Evolutionary conservation across 2,329 filamentous ascomycete genomes (phyloP).

Genomic region (Massarina eburnea): DNA sequence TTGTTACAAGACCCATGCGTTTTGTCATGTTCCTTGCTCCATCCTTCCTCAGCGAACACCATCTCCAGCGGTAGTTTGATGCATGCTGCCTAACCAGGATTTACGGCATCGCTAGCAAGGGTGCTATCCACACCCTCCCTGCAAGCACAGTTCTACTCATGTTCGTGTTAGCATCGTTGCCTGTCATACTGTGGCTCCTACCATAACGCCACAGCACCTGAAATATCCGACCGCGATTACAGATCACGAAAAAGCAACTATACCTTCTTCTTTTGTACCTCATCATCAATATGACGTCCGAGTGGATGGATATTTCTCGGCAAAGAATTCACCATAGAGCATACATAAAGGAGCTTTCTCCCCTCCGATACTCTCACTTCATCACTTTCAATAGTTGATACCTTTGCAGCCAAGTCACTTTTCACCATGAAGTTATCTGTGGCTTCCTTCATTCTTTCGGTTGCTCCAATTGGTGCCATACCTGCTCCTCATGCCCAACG

Average conservation of each 20-base stretch:
- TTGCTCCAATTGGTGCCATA: constrained; percentile 7
- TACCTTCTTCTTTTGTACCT: background rate
- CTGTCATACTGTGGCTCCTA: no score
- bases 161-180: no score
- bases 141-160: no score
- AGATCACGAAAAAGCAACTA: background rate
- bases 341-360: background rate
- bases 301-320: background rate
- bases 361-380: background rate
- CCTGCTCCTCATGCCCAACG: constrained; percentile 8
- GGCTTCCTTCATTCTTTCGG: constrained; percentile 1
- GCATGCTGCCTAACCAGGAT: no score
- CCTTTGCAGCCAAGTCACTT: background rate
- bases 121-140: no score
- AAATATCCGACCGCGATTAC: no score
- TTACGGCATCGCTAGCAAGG: no score
- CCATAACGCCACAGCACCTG: no score
- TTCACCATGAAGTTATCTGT: constrained; percentile 11
- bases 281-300: background rate
- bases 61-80: no score
- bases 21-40: no score
- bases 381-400: background rate
- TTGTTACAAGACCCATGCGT: no score
- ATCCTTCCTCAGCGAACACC: no score
- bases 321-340: background rate